Conservation (phyloP, 1,284 basidiomycete species). For the Cystobasidium pallidum region DNA sequence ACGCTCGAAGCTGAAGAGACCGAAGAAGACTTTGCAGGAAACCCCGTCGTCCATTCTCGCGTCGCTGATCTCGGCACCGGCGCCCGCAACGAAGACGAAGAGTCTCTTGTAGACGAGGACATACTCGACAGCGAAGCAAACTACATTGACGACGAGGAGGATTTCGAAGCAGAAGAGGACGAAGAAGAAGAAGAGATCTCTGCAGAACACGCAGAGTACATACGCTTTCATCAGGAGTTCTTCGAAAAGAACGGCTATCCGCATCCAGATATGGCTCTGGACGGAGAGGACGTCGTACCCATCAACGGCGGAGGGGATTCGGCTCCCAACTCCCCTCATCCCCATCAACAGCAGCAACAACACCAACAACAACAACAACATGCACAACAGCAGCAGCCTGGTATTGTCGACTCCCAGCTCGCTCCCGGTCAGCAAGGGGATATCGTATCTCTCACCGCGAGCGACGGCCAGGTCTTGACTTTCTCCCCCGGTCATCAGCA, state of each 20-base stretch:
- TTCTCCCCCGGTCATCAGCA: slow-evolving; percentile 25
- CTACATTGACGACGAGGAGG: slow-evolving; percentile 8
- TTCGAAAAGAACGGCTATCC: slow-evolving; percentile 4
- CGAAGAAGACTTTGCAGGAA: slow-evolving; percentile 6
- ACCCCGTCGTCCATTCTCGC: background rate
- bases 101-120: slow-evolving; percentile 1
- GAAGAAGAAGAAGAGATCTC: slow-evolving; percentile 15
- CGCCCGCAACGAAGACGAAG: slow-evolving; percentile 17
- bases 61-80: background rate
- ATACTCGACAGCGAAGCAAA: slow-evolving; percentile 1
- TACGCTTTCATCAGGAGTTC: slow-evolving; percentile 15
- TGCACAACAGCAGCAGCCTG: slow-evolving; percentile 27
- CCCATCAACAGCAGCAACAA: slow-evolving; percentile 31
- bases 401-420: slow-evolving; percentile 30
- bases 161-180: slow-evolving; percentile 23
- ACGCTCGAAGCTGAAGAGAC: slow-evolving; percentile 19
- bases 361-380: slow-evolving; percentile 30
- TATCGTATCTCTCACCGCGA: slow-evolving; percentile 26
- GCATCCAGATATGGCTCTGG: slow-evolving; percentile 17
- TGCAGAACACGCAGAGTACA: slow-evolving; percentile 13
- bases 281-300: slow-evolving; percentile 15
- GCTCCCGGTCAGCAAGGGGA: slow-evolving; percentile 29
- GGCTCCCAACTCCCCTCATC: slow-evolving; percentile 8
- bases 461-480: slow-evolving; percentile 27
- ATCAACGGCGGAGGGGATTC: background rate